These are phyloP conservation scores for Closterium sp. DNA, from an alignment of 139 green algal species.

Conservation along the genomic window DNA sequence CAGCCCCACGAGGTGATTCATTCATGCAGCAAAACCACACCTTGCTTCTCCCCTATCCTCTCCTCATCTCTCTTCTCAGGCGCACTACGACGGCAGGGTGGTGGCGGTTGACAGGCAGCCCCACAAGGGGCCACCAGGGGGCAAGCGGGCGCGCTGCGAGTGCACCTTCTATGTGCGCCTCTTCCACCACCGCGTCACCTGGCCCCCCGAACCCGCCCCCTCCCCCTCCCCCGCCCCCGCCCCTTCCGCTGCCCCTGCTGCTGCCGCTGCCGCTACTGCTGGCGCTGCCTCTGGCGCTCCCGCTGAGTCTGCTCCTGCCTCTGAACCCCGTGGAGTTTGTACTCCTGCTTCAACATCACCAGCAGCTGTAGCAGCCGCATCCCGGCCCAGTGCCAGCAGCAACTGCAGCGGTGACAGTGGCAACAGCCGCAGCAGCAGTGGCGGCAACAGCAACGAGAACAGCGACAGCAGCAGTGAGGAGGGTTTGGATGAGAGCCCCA, in stretches of 20 bases:
- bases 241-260: not conserved
- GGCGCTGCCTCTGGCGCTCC: too few species aligned
- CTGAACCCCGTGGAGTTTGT: too few species aligned
- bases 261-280: not conserved
- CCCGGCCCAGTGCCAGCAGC: too few species aligned
- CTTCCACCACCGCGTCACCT: not conserved
- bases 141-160: not conserved
- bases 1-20: too few species aligned
- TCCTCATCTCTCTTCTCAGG: not conserved
- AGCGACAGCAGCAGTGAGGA: not conserved
- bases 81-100: not conserved
- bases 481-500: not conserved
- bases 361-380: not conserved
- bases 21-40: too few species aligned
- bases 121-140: not conserved
- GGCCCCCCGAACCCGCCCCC: too few species aligned
- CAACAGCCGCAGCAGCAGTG: not conserved
- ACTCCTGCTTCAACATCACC: not conserved
- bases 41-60: too few species aligned
- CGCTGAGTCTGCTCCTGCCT: too few species aligned
- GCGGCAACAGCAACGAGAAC: not conserved
- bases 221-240: too few species aligned
- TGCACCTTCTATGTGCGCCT: not conserved
- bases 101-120: not conserved
- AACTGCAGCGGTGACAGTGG: too few species aligned